phyloP scores from a whole-genome alignment of 257 asterid genomes.

The Solanum gandarillasii region DNA sequence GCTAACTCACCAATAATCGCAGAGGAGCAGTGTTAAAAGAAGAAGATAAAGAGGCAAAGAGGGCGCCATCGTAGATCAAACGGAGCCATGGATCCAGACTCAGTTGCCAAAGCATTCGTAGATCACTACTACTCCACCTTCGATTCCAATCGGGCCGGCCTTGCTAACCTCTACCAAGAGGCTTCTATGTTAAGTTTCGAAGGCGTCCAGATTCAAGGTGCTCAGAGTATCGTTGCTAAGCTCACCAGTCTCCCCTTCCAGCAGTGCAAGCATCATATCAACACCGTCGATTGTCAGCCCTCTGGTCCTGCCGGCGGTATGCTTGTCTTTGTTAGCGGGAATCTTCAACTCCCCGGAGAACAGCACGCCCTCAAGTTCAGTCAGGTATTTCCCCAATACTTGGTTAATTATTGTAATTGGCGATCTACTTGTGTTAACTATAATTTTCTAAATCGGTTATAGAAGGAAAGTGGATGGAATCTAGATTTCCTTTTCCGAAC shows the following conservation, averaged over 20 bases:
- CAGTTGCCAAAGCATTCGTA: constrained; percentile 41
- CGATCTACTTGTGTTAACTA: background rate
- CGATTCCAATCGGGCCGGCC: constrained; percentile 33
- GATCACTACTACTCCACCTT: constrained; percentile 54
- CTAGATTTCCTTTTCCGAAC: background rate
- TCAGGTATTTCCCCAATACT: constrained; percentile 7
- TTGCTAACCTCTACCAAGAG: constrained; percentile 39
- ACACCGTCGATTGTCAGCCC: constrained; percentile 57
- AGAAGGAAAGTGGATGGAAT: background rate
- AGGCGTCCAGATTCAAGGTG: constrained; percentile 44
- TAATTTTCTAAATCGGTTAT: background rate
- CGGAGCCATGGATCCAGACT: constrained; percentile 40
- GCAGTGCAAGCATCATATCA: constrained; percentile 44
- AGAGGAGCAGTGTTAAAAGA: background rate
- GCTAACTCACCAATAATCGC: background rate
- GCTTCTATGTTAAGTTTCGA: constrained; percentile 43
- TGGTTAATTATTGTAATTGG: background rate
- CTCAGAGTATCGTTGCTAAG: constrained; percentile 26
- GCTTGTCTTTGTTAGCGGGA: constrained; percentile 50
- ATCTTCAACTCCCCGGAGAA: constrained; percentile 47
- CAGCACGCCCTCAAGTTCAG: constrained; percentile 43
- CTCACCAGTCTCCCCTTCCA: constrained; percentile 38
- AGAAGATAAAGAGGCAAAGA: background rate
- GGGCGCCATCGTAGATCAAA: background rate
- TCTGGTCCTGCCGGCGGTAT: constrained; percentile 62